Conservation (phyloP, 2,329 filamentous ascomycete species). For the Pleomassaria siparia region DNA sequence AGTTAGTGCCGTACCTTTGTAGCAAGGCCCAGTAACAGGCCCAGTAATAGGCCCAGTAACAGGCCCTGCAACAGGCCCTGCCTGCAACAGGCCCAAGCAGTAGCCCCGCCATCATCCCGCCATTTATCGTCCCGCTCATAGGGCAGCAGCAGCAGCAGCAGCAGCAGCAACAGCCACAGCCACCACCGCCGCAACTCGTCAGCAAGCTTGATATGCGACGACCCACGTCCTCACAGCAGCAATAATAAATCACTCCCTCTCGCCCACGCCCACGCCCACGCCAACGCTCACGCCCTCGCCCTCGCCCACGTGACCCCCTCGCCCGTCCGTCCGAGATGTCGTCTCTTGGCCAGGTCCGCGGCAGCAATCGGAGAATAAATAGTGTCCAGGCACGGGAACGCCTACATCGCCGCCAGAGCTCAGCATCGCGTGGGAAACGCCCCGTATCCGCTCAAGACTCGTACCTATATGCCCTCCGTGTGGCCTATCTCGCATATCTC, state of each 20-base stretch:
- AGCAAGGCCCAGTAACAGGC: too few species aligned
- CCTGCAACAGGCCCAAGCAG: slow-evolving; percentile 21
- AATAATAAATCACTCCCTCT: too few species aligned
- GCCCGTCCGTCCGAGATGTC: slow-evolving; percentile 26
- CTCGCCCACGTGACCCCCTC: slow-evolving; percentile 12
- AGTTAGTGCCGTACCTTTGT: too few species aligned
- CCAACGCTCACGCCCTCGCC: slow-evolving; percentile 1
- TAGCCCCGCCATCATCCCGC: slow-evolving; percentile 17
- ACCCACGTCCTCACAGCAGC: neutral
- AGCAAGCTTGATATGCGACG: slow-evolving; percentile 9
- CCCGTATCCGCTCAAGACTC: slow-evolving; percentile 68
- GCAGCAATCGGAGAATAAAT: slow-evolving; percentile 44
- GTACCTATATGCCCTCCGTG: slow-evolving; percentile 86
- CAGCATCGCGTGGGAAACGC: slow-evolving; percentile 37
- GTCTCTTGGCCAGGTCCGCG: slow-evolving; percentile 24
- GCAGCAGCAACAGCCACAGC: too few species aligned
- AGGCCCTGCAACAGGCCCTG: neutral
- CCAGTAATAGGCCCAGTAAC: too few species aligned
- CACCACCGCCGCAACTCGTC: neutral
- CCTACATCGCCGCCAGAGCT: slow-evolving; percentile 42
- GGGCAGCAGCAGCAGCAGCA: too few species aligned
- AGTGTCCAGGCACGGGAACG: slow-evolving; percentile 46
- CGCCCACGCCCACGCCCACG: slow-evolving; percentile 1
- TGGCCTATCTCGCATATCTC: slow-evolving; percentile 89
- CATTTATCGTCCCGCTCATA: too few species aligned